These are phyloP conservation scores for Aphanomyces stellatus DNA, from an alignment of 352 stramenopile genomes.

Conservation along the genomic window DNA sequence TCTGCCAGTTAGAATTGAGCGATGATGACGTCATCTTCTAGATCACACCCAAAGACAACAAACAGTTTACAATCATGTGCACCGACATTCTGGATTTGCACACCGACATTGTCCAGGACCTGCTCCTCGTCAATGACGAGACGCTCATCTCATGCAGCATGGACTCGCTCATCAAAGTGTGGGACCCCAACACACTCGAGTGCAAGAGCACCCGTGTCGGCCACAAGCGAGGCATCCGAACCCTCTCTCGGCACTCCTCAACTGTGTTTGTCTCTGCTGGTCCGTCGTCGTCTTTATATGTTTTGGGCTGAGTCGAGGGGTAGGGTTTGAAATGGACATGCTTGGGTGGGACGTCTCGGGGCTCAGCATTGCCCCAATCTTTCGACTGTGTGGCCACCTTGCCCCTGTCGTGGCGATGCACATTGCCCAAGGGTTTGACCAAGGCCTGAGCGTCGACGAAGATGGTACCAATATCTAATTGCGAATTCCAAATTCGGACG, in stretches of 20 bases:
- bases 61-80: neutral
- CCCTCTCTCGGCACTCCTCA: conserved; percentile 50
- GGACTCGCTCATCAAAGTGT: conserved; percentile 66
- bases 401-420: conserved; percentile 59
- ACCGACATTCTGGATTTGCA: conserved; percentile 41
- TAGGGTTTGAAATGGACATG: conserved; percentile 61
- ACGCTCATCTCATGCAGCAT: conserved; percentile 64
- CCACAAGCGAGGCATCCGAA: conserved; percentile 50
- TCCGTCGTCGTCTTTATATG: neutral
- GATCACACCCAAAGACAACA: neutral
- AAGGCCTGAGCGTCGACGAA: conserved; percentile 69
- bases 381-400: conserved; percentile 58
- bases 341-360: conserved; percentile 65
- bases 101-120: conserved; percentile 58
- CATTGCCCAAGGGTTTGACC: conserved; percentile 49
- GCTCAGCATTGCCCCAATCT: conserved; percentile 48
- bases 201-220: conserved; percentile 39
- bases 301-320: neutral
- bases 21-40: neutral
- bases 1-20: neutral
- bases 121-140: conserved; percentile 62
- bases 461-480: conserved; percentile 24
- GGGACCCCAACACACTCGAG: conserved; percentile 47
- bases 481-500: neutral
- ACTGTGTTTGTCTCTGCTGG: conserved; percentile 61